Conservation (phyloP, 768 basidiomycete species). For the Psilocybe cyanescens region DNA sequence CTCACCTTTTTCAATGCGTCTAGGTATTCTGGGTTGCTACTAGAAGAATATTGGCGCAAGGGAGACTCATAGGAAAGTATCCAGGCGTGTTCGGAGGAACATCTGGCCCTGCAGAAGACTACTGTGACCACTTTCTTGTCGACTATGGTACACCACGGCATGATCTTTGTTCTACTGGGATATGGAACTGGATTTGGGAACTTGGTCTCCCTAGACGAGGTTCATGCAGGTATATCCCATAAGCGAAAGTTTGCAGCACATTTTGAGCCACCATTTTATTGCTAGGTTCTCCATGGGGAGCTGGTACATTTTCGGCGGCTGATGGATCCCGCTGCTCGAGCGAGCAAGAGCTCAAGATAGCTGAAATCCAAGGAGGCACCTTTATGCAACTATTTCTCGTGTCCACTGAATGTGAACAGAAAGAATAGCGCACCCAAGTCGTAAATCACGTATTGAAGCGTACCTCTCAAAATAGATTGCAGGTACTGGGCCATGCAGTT, state of each 20-base stretch:
- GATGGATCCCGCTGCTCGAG: conserved; percentile 53
- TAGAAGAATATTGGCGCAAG: conserved; percentile 63
- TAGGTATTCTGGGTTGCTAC: conserved; percentile 80
- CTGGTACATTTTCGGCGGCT: conserved; percentile 59
- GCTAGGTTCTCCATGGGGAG: conserved; percentile 61
- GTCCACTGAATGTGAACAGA: conserved; percentile 27
- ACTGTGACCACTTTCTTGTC: conserved; percentile 57
- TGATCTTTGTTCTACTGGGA: conserved; percentile 74
- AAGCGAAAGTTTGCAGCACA: background rate
- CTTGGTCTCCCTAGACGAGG: conserved; percentile 45
- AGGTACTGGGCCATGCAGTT: no score
- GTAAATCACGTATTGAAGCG: no score
- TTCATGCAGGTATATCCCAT: conserved; percentile 58
- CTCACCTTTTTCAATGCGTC: background rate
- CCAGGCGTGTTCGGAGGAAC: conserved; percentile 77
- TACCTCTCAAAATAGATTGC: no score
- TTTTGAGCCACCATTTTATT: background rate
- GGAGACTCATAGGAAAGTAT: conserved; percentile 74
- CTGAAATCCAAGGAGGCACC: conserved; percentile 54
- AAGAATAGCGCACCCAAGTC: conserved; percentile 20
- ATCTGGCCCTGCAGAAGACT: conserved; percentile 68
- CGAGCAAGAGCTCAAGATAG: conserved; percentile 54
- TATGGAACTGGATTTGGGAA: conserved; percentile 51
- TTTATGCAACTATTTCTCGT: conserved; percentile 51
- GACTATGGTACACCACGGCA: conserved; percentile 73